Percentiles rank a stretch among this genome's conserved stretches.
phyloP scores from a whole-genome alignment of 208 protist species.

The Tetramitus jugosus region DNA sequence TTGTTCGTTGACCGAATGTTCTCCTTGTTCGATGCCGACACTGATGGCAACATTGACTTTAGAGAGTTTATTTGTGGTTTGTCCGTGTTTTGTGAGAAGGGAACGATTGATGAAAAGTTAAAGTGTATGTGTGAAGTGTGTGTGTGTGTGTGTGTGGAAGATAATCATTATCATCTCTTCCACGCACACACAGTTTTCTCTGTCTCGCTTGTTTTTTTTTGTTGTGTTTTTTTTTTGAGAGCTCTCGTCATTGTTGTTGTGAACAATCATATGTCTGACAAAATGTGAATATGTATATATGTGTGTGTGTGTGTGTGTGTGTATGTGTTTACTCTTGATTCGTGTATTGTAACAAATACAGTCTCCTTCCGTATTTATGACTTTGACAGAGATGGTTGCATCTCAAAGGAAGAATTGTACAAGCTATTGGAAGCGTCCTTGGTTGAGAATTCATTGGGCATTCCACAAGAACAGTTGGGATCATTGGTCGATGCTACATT shows the following conservation, averaged over 20 bases:
- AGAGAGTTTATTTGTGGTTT: constrained; percentile 35
- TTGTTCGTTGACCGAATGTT: constrained; percentile 32
- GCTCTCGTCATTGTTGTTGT: no score
- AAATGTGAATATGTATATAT: no score
- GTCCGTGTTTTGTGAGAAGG: constrained; percentile 27
- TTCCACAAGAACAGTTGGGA: constrained; percentile 25
- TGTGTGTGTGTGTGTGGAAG: no score
- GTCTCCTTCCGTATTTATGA: constrained; percentile 31
- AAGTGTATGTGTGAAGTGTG: no score
- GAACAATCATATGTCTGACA: no score
- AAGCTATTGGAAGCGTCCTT: constrained; percentile 32
- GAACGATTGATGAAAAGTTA: constrained; percentile 34
- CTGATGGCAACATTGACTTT: constrained; percentile 28
- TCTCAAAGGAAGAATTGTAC: constrained; percentile 26
- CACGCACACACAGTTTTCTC: no score
- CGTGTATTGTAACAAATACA: no score
- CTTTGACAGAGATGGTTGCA: constrained; percentile 27
- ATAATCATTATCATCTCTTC: no score
- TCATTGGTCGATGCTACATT: constrained; percentile 29
- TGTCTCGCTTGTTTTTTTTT: no score
- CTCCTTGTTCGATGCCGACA: constrained; percentile 28
- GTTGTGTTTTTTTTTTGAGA: neutral
- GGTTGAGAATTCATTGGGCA: constrained; percentile 4
- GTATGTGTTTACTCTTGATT: no score
- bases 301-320: no score